These are phyloP conservation scores for Delonix regia DNA, from an alignment of 306 rosid species.

Conservation along the genomic window DNA sequence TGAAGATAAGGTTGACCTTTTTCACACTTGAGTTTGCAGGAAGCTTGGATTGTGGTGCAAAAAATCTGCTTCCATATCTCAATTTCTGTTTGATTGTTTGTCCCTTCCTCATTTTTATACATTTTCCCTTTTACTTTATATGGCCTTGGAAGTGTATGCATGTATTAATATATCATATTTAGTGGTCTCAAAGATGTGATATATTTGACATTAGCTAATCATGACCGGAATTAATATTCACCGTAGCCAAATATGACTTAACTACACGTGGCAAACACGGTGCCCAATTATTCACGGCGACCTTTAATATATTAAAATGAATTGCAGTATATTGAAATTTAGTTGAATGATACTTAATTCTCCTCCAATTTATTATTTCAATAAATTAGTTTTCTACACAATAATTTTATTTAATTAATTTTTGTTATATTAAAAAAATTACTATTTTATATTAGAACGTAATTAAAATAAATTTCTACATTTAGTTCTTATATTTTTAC, in stretches of 20 bases:
- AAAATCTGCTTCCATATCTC: slow-evolving; percentile 26
- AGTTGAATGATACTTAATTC: too few species aligned
- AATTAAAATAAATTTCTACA: too few species aligned
- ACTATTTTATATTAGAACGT: too few species aligned
- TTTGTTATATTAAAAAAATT: too few species aligned
- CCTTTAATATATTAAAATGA: neutral
- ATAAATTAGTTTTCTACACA: too few species aligned
- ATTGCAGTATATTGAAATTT: too few species aligned
- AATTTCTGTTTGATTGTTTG: slow-evolving; percentile 15
- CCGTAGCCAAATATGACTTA: slow-evolving; percentile 21
- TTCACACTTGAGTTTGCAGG: neutral
- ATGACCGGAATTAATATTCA: slow-evolving; percentile 27
- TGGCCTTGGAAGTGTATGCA: slow-evolving; percentile 21
- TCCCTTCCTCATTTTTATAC: slow-evolving; percentile 28
- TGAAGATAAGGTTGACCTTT: slow-evolving; percentile 44
- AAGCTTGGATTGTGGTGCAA: slow-evolving; percentile 22
- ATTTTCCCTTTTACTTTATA: slow-evolving; percentile 28
- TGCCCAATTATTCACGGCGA: neutral
- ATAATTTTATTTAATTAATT: too few species aligned
- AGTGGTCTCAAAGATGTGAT: slow-evolving; percentile 31
- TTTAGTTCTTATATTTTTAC: too few species aligned
- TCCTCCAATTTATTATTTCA: too few species aligned
- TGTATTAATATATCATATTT: slow-evolving; percentile 11
- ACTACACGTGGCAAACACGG: slow-evolving; percentile 23
- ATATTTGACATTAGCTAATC: slow-evolving; percentile 41